Conservation (phyloP, 805 yeast genomes). For the Brettanomyces custersianus region DNA sequence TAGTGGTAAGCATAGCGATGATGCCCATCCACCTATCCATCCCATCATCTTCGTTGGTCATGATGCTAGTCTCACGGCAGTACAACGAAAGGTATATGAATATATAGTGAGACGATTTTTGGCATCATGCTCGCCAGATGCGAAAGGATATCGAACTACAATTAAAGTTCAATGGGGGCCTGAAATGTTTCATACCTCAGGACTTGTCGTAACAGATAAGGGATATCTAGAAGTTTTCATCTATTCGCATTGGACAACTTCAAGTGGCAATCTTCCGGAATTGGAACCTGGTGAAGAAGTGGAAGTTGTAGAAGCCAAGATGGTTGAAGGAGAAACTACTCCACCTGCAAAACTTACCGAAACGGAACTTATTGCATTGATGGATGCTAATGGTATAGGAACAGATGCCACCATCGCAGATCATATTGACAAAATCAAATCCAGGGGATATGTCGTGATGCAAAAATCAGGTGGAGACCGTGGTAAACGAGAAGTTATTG, state of each 20-base stretch:
- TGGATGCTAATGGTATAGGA: slow-evolving; percentile 97
- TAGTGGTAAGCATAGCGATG: slow-evolving; percentile 76
- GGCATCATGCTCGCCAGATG: slow-evolving; percentile 90
- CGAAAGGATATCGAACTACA: slow-evolving; percentile 62
- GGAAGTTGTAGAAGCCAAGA: slow-evolving; percentile 42
- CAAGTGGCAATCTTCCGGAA: slow-evolving; percentile 49
- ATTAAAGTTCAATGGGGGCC: slow-evolving; percentile 67
- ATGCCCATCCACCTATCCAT: slow-evolving; percentile 98
- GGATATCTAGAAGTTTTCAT: slow-evolving; percentile 77
- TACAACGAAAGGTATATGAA: slow-evolving; percentile 71
- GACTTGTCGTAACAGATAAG: slow-evolving; percentile 60
- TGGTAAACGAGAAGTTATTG: slow-evolving; percentile 33
- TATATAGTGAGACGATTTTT: slow-evolving; percentile 77
- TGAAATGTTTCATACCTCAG: slow-evolving; percentile 66
- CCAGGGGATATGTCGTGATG: slow-evolving; percentile 57
- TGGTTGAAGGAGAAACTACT: slow-evolving; percentile 67
- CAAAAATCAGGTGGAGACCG: slow-evolving; percentile 28
- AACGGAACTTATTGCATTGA: slow-evolving; percentile 79
- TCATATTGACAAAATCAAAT: slow-evolving; percentile 75
- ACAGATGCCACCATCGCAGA: slow-evolving; percentile 99
- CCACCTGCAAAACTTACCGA: slow-evolving; percentile 86
- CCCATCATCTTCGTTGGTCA: slow-evolving; percentile 45
- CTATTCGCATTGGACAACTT: slow-evolving; percentile 71
- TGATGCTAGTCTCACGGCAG: slow-evolving; percentile 24
- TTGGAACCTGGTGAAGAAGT: slow-evolving; percentile 51